phyloP scores from a whole-genome alignment of 1,139 yeast species.

The Taphrina populina region DNA sequence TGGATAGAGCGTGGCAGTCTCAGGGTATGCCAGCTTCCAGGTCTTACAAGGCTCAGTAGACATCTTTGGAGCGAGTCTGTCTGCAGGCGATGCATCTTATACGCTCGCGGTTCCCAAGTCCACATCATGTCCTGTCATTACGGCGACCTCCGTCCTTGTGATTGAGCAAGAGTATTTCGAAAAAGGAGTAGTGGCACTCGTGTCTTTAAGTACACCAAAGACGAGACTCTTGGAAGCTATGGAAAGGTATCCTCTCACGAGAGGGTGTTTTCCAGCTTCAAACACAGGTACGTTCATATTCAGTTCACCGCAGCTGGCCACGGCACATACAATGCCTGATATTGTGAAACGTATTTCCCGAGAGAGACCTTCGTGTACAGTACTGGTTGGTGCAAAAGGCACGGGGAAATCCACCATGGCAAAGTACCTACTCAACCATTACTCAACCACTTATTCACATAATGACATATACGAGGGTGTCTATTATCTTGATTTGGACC shows the following conservation, averaged over 20 bases:
- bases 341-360: neutral
- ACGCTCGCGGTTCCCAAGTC: constrained; percentile 52
- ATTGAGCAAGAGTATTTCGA: constrained; percentile 1
- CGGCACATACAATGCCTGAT: neutral
- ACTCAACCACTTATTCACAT: constrained; percentile 40
- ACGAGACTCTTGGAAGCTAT: constrained; percentile 22
- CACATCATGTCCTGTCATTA: constrained; percentile 57
- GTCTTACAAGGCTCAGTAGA: constrained; percentile 61
- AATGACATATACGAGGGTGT: constrained; percentile 39
- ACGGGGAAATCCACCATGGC: constrained; percentile 81
- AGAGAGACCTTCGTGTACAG: neutral
- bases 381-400: constrained; percentile 66
- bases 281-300: neutral
- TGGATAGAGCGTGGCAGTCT: constrained; percentile 51
- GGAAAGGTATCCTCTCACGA: constrained; percentile 29
- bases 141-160: constrained; percentile 43
- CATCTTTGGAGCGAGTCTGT: constrained; percentile 55
- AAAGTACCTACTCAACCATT: constrained; percentile 55
- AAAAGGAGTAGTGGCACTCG: constrained; percentile 47
- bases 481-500: constrained; percentile 74
- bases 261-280: neutral
- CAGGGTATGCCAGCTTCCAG: constrained; percentile 59
- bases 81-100: constrained; percentile 39
- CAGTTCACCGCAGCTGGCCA: neutral
- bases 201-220: constrained; percentile 43